A percentile compares a stretch with the other conserved stretches of the same genome.
phyloP scores from a whole-genome alignment of 306 rosid genomes.

The Acacia melanoxylon region DNA sequence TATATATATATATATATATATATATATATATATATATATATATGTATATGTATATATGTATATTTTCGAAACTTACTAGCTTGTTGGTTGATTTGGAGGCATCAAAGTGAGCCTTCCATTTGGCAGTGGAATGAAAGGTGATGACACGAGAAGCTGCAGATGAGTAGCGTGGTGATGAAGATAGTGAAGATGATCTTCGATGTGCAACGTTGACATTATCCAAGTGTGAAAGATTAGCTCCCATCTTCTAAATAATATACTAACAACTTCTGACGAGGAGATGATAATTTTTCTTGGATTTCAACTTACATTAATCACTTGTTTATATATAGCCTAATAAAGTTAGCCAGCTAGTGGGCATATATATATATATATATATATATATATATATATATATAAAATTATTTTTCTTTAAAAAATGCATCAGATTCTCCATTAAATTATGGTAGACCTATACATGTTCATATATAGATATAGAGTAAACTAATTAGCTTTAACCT shows the following conservation, averaged over 20 bases:
- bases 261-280: not conserved
- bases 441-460: too few species aligned
- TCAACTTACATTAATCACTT: not conserved
- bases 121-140: slow-evolving; percentile 44
- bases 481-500: not conserved
- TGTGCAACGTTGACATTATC: not conserved
- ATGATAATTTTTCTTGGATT: not conserved
- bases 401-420: not conserved
- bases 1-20: too few species aligned
- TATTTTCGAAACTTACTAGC: slow-evolving; percentile 44
- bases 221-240: slow-evolving; percentile 36
- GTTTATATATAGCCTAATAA: not conserved
- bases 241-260: slow-evolving; percentile 40
- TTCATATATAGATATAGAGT: too few species aligned
- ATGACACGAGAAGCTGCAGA: slow-evolving; percentile 35
- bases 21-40: too few species aligned
- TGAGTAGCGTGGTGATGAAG: not conserved
- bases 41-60: too few species aligned
- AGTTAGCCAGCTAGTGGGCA: not conserved
- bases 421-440: not conserved
- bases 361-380: not conserved
- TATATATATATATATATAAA: not conserved
- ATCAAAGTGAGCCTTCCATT: slow-evolving; percentile 63
- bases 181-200: slow-evolving; percentile 8
- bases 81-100: slow-evolving; percentile 52